These are phyloP conservation scores for Paradendryphiella salina DNA, from an alignment of 2,329 filamentous ascomycete species.

Conservation along the genomic window DNA sequence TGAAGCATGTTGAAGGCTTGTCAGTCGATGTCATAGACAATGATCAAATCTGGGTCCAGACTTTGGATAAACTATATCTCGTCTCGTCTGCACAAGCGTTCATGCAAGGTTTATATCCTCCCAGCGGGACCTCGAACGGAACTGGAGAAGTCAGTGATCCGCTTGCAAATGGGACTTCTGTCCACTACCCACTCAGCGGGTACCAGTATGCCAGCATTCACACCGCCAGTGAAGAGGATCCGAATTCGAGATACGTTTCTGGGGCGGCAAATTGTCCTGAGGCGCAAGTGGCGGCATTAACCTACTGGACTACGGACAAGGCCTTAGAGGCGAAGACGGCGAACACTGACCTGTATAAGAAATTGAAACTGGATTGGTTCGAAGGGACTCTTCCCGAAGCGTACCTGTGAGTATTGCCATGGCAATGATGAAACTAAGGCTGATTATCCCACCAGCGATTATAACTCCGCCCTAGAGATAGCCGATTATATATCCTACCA, in stretches of 20 bases:
- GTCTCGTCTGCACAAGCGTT: constrained; percentile 62
- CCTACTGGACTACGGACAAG: constrained; percentile 50
- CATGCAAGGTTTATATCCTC: constrained; percentile 65
- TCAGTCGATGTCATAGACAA: constrained; percentile 51
- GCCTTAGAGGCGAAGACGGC: constrained; percentile 48
- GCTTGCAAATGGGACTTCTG: constrained; percentile 54
- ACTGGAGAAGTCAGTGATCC: constrained; percentile 44
- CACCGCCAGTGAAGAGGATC: constrained; percentile 51
- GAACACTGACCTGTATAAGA: constrained; percentile 51
- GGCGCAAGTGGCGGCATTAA: constrained; percentile 43
- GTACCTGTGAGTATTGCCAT: not conserved
- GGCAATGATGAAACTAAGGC: not conserved
- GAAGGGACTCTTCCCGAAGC: constrained; percentile 43
- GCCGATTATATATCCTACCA: constrained; percentile 62
- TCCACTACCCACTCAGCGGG: constrained; percentile 56
- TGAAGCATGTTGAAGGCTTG: constrained; percentile 46
- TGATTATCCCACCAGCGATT: constrained; percentile 45
- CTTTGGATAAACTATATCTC: constrained; percentile 54
- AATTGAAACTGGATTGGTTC: constrained; percentile 51
- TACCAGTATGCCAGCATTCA: constrained; percentile 62
- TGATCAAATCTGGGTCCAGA: constrained; percentile 54
- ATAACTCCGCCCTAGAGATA: constrained; percentile 58
- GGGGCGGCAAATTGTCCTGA: constrained; percentile 53
- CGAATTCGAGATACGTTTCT: constrained; percentile 55
- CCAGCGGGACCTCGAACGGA: constrained; percentile 41